phyloP scores from a whole-genome alignment of 179 eudicot species.

The Heliamphora pulchella region DNA sequence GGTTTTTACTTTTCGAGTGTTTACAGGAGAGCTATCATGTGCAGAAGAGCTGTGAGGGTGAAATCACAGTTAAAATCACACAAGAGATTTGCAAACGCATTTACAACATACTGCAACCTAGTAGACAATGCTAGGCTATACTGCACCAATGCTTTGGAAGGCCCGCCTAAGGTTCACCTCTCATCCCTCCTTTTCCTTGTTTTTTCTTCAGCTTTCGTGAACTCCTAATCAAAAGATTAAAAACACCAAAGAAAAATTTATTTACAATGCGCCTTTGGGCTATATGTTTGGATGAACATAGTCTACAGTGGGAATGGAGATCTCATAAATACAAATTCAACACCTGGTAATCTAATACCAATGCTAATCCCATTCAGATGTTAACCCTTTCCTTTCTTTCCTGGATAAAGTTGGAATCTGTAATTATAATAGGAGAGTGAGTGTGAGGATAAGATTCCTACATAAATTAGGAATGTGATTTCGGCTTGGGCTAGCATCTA shows the following conservation, averaged over 20 bases:
- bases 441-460: too few species aligned
- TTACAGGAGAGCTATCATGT: constrained; percentile 84
- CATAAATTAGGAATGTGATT: too few species aligned
- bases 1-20: not conserved
- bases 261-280: too few species aligned
- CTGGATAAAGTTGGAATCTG: too few species aligned
- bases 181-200: not conserved
- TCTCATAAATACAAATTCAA: too few species aligned
- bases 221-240: not conserved
- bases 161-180: constrained; percentile 77
- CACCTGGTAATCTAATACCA: too few species aligned
- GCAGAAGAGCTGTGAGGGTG: constrained; percentile 95
- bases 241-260: not conserved
- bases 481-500: too few species aligned
- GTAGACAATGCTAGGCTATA: constrained; percentile 92
- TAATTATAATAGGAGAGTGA: too few species aligned
- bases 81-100: constrained; percentile 94
- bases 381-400: too few species aligned
- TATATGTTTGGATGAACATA: too few species aligned
- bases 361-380: too few species aligned
- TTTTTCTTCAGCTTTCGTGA: constrained; percentile 9
- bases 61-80: constrained; percentile 91
- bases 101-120: constrained; percentile 68
- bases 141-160: constrained; percentile 86
- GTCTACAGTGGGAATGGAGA: too few species aligned